Base-by-base conservation (phyloP, 2,329 filamentous ascomycete genomes). In the Fusarium piperis region DNA sequence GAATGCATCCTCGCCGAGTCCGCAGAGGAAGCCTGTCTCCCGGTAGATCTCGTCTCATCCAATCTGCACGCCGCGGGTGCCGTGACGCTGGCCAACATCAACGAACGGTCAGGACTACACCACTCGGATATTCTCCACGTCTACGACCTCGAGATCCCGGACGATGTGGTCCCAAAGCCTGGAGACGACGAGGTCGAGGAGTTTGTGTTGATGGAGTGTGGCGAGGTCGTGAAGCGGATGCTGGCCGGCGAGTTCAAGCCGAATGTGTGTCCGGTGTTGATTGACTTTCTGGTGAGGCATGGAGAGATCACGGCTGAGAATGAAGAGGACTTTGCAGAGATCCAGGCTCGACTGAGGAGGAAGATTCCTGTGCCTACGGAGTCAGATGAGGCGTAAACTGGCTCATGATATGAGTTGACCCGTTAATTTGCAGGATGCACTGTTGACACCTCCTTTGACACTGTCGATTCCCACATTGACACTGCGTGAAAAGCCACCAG, bases 251-350 rank as follows among this genome's bases (percentile, higher is more conserved):
- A 94, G 78, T 97, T 97, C 83, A 97, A 97, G 84, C 92, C 94
- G 0, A 96, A 97, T 76, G 94, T 93, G 74, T 91, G 92, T 28
- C 78, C 92, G 32, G 91, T 95, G 53, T 84, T 95, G 83, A 85
- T 96, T 53, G 94, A 97, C 76, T 97, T 97, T 79, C 89, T 97
- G 74, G 83, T 97, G 51, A 83, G 94, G 26, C 93, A 94, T 79
- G 93, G 93, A 0, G 84, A 94, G 56, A 77, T 97, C 65, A 95
- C 90, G 1, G 81, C 87, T 1, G 93, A 94, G 77, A 91, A 90
- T 63, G 93, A 97, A 82, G 83, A 83, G 59, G 87, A 93, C 71
- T 96, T 92, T 77, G 83, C 92, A 52, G 91, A 94, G 79, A 92
- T 97, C 67, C 81, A 81, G 46, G 79, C 77, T 59, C 79, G 85